Evolutionary conservation across 164 flowering plant species (phyloP).

Genomic region (Cinnamomum micranthum): DNA sequence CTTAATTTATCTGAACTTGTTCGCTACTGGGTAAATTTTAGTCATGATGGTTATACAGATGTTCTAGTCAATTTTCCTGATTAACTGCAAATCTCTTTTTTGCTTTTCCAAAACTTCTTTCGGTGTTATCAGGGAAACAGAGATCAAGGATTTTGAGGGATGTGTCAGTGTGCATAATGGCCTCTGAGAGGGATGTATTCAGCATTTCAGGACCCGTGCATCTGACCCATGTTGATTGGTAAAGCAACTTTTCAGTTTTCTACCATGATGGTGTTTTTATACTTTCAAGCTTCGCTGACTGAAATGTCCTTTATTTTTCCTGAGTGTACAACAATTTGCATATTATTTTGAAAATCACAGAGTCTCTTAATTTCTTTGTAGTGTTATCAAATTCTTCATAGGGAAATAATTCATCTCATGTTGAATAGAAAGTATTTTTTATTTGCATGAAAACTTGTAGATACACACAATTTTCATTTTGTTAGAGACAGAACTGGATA

Average conservation of each 20-base stretch:
- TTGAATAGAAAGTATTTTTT: not conserved
- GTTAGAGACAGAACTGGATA: not conserved
- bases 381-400: not conserved
- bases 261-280: not conserved
- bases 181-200: conserved; percentile 64
- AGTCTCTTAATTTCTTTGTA: not conserved
- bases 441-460: not conserved
- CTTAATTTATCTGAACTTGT: too few species aligned
- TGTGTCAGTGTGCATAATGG: conserved; percentile 19
- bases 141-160: not conserved
- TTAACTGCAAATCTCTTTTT: not conserved
- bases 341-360: too few species aligned
- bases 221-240: conserved; percentile 73
- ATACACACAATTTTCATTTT: not conserved
- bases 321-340: not conserved
- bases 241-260: conserved; percentile 8
- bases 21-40: too few species aligned
- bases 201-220: conserved; percentile 66
- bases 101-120: not conserved
- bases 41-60: too few species aligned
- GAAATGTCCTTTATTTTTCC: not conserved
- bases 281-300: not conserved
- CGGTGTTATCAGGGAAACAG: not conserved
- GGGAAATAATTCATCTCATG: not conserved
- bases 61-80: too few species aligned